Base-by-base conservation (phyloP, 306 rosid species). In the Castanea mollissima region DNA sequence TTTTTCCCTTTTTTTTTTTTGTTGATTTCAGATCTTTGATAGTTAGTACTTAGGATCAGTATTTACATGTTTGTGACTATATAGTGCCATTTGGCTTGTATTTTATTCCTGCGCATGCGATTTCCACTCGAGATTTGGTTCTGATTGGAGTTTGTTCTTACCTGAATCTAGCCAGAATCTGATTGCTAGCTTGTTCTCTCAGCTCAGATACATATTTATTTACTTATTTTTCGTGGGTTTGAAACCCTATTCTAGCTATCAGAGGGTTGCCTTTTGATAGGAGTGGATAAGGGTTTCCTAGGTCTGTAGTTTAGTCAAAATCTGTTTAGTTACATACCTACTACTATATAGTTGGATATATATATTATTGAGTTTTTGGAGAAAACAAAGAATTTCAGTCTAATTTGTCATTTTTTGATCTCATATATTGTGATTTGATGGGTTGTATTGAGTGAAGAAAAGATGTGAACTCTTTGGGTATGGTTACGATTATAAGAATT, bases 41-140 rank as follows among this genome's bases (percentile, higher is more conserved):
- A 49, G 5, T 49, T 49, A 49, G 54, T 11, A 12, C 54, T 49
- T 49, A 49, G 16, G 54, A 49, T 11, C 15, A 49, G 16, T 11
- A 49, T 12, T 49, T 11, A 3, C 15, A 49, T 49, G 15, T 12
- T 49, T 49, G 16, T 49, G 16, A 49, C 71, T 38, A 74, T 65
- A 65, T 55, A 13, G 62, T 75, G 32, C 74, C 81, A 49, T 83
- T 74, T 44, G 2, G 20, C 41, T 12, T 65, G 8, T 18, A 13
- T 77, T 78, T 55, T 67, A 80, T 71, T 54, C 64, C 21, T 74
- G 74, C 81, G 83, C 85, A 87, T 87, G 89, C 80, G 69, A 71
- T 78, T 41, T 72, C 72, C 55, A 60, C 81, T 70, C 69, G 71
- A 55, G 74, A 77, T 55, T 63, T 78, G 83, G 27, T 83, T 81